Percentiles rank a stretch among this genome's conserved stretches.
phyloP scores from a whole-genome alignment of 2,329 filamentous ascomycete species.

The Penicillium crustosum region DNA sequence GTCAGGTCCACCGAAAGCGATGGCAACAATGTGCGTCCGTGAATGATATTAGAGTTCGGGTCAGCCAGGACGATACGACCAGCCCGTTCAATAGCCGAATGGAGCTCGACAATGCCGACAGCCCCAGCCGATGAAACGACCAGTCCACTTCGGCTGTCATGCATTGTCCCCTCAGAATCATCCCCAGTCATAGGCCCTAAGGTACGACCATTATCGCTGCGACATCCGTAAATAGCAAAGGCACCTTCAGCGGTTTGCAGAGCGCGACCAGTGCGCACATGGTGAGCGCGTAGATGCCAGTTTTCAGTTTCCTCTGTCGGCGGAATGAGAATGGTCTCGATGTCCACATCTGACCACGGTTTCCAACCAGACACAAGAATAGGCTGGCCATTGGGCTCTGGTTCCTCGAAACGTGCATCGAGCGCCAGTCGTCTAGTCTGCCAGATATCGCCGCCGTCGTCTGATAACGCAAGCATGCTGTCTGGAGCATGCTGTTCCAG shows the following conservation, averaged over 20 bases:
- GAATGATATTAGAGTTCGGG: constrained; percentile 74
- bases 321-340: constrained; percentile 41
- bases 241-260: constrained; percentile 72
- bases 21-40: constrained; percentile 70
- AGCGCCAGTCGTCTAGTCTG: constrained; percentile 70
- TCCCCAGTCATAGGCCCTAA: constrained; percentile 44
- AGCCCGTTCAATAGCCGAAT: constrained; percentile 41
- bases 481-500: constrained; percentile 76
- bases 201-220: constrained; percentile 59
- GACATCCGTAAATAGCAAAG: constrained; percentile 66
- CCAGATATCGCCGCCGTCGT: constrained; percentile 77
- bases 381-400: constrained; percentile 48
- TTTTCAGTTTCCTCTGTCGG: constrained; percentile 35
- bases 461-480: constrained; percentile 72
- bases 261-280: constrained; percentile 49
- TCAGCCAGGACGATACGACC: constrained; percentile 73
- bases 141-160: constrained; percentile 37
- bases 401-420: constrained; percentile 61
- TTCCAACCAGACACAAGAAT: constrained; percentile 69
- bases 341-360: constrained; percentile 61
- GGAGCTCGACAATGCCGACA: constrained; percentile 52
- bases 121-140: constrained; percentile 52
- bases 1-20: constrained; percentile 63
- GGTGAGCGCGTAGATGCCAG: constrained; percentile 44
- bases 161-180: constrained; percentile 45